phyloP scores from a whole-genome alignment of 768 basidiomycete species.

The Auricularia sp. region DNA sequence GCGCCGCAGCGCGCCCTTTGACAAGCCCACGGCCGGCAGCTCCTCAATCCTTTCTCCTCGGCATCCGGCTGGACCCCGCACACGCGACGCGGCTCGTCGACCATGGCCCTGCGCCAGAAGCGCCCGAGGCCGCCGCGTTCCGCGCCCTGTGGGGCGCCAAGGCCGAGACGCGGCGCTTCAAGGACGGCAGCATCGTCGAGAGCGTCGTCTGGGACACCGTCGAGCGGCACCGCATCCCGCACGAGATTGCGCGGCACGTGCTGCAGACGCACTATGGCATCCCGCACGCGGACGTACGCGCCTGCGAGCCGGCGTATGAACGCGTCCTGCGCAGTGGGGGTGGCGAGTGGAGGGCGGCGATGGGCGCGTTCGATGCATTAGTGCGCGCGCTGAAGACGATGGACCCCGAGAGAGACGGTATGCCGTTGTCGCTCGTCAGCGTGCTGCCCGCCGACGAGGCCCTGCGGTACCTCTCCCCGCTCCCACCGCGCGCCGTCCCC shows the following conservation, averaged over 20 bases:
- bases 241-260: constrained; percentile 62
- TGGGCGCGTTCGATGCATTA: constrained; percentile 70
- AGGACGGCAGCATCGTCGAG: constrained; percentile 86
- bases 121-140: constrained; percentile 44
- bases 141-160: constrained; percentile 85
- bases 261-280: constrained; percentile 71
- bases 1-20: constrained; percentile 6
- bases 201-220: constrained; percentile 94
- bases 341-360: constrained; percentile 42
- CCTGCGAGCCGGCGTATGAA: constrained; percentile 48
- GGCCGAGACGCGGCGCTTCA: constrained; percentile 87
- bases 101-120: constrained; percentile 74
- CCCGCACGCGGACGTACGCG: constrained; percentile 43
- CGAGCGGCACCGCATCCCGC: constrained; percentile 69
- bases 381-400: constrained; percentile 67
- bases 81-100: constrained; percentile 82
- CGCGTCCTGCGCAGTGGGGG: constrained; percentile 35
- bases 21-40: constrained; percentile 40
- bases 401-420: constrained; percentile 35
- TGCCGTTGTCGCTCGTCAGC: constrained; percentile 71
- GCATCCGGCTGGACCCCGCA: constrained; percentile 61
- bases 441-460: constrained; percentile 63
- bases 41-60: constrained; percentile 45
- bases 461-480: constrained; percentile 70
- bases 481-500: constrained; percentile 68